Evolutionary conservation across 441 rosid genomes (phyloP).

Genomic region (Erysimum cheiri): DNA sequence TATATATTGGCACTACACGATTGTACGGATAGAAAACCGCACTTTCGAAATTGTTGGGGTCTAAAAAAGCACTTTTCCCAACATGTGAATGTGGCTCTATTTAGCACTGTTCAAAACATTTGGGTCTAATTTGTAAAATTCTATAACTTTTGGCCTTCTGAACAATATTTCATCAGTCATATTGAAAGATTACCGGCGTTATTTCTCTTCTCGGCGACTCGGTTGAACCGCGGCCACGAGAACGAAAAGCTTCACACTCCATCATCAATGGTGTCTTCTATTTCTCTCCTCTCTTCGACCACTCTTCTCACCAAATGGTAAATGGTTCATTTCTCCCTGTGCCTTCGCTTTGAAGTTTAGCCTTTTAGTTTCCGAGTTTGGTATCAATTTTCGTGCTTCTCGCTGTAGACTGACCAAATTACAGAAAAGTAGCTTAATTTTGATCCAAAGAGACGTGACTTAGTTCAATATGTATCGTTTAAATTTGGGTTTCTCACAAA

Average conservation of each 20-base stretch:
- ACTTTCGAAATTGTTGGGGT: no score
- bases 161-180: not conserved
- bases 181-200: slow-evolving; percentile 33
- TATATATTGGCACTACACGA: no score
- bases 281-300: slow-evolving; percentile 35
- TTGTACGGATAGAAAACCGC: no score
- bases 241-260: slow-evolving; percentile 17
- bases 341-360: not conserved
- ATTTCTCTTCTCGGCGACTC: slow-evolving; percentile 23
- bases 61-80: no score
- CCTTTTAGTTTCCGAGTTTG: slow-evolving; percentile 8
- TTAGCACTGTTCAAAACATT: not conserved
- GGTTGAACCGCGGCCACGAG: not conserved
- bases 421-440: not conserved
- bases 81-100: no score
- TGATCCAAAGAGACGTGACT: not conserved
- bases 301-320: slow-evolving; percentile 38
- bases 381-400: not conserved
- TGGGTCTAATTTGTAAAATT: slow-evolving; percentile 18
- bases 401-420: not conserved
- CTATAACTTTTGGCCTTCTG: not conserved
- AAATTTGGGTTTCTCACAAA: not conserved
- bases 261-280: slow-evolving; percentile 42
- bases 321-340: slow-evolving; percentile 13
- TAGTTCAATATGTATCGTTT: not conserved